Conservation (phyloP, 2,329 filamentous ascomycete species). For the Exophiala oligosperma region DNA sequence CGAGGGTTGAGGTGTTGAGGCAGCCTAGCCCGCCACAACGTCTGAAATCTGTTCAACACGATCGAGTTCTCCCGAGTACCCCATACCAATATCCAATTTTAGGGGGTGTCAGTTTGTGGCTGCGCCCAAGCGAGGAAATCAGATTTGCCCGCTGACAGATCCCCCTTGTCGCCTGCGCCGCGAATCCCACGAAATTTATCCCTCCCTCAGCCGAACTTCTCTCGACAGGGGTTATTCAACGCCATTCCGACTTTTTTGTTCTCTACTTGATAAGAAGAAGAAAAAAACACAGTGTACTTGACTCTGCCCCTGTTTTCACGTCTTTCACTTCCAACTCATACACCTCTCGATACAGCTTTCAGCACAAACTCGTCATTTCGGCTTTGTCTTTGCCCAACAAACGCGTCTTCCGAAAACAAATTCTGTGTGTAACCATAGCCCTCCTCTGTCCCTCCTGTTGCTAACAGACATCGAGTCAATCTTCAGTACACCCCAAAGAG, state of each 20-base stretch:
- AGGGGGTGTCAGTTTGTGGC: conserved; percentile 4
- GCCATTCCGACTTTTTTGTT: background rate
- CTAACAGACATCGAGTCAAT: conserved; percentile 1
- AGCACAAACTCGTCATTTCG: background rate
- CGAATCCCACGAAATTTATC: background rate
- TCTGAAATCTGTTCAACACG: background rate
- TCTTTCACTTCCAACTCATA: background rate
- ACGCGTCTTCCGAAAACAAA: background rate
- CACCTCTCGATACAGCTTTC: background rate
- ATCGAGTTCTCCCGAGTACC: background rate
- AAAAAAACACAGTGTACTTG: background rate
- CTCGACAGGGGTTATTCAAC: background rate
- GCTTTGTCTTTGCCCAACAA: background rate
- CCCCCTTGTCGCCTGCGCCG: background rate
- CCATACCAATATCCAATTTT: conserved; percentile 1
- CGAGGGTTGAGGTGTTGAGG: conserved; percentile 3
- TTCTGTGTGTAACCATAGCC: background rate
- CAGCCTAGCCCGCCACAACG: background rate
- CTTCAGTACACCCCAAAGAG: background rate
- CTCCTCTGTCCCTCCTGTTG: background rate
- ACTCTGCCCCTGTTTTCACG: background rate
- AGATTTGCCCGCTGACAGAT: conserved; percentile 4
- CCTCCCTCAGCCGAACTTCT: background rate
- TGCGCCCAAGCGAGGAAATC: conserved; percentile 10
- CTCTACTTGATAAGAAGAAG: background rate